phyloP scores from a whole-genome alignment of 169 alveolate species.

The Cryptosporidium parvum region DNA sequence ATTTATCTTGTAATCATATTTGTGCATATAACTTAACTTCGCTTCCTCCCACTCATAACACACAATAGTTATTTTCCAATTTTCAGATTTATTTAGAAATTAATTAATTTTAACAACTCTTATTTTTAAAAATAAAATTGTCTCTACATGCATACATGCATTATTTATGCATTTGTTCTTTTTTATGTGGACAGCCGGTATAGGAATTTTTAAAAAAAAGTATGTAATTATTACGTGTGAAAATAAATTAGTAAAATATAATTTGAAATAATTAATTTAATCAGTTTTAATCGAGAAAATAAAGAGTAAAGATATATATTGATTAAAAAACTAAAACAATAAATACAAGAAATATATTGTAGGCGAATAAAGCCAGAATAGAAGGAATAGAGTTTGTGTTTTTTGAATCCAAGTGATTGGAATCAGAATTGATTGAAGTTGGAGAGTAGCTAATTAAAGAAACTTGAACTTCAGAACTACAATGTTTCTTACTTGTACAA shows the following conservation, averaged over 20 bases:
- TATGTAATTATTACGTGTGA: not conserved
- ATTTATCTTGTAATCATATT: not conserved
- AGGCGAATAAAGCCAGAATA: not conserved
- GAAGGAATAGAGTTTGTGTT: not conserved
- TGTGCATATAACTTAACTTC: too few species aligned
- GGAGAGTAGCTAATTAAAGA: not conserved
- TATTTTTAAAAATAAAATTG: not conserved
- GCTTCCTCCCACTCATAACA: not conserved
- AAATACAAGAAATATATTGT: not conserved
- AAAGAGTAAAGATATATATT: not conserved
- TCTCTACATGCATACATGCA: not conserved
- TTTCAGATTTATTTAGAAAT: too few species aligned
- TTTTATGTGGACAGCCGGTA: conserved; percentile 10
- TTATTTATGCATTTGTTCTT: not conserved
- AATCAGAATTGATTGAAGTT: not conserved
- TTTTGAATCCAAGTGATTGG: not conserved
- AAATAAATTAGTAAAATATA: not conserved
- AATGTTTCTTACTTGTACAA: not conserved
- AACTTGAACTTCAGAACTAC: not conserved
- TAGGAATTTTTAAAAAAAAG: not conserved
- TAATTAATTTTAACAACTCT: too few species aligned
- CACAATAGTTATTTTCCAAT: not conserved
- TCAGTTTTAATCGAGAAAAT: not conserved
- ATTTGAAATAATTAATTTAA: not conserved
- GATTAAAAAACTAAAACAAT: not conserved